Percentiles rank a stretch among this genome's conserved stretches.
phyloP scores from a whole-genome alignment of 306 rosid species.

The Sindora glabra region DNA sequence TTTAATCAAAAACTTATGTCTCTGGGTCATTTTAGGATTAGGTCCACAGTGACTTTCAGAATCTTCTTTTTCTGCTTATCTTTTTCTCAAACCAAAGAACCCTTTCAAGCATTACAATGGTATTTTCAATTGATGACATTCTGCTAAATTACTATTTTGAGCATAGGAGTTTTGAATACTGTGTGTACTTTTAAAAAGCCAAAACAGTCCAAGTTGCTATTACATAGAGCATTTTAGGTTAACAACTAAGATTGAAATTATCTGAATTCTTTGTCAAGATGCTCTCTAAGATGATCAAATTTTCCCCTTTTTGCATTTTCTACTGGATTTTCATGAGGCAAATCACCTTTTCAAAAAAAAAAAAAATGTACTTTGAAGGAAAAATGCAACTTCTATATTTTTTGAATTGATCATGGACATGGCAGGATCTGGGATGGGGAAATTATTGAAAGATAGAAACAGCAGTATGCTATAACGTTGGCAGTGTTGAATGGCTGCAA shows the following conservation, averaged over 20 bases:
- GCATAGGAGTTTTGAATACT: neutral
- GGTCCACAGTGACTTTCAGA: neutral
- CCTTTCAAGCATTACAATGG: neutral
- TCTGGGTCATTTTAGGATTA: neutral
- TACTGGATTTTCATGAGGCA: no score
- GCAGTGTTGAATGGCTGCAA: neutral
- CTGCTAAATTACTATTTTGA: neutral
- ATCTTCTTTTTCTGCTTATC: neutral
- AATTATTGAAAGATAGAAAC: neutral
- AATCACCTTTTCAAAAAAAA: no score
- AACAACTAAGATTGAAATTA: no score
- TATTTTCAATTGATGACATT: neutral
- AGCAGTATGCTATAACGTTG: neutral
- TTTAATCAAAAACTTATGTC: no score
- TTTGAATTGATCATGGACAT: neutral
- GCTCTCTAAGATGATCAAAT: no score
- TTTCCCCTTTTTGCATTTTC: no score
- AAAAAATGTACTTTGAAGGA: no score
- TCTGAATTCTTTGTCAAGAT: no score
- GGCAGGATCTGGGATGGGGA: neutral
- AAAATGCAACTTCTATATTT: neutral
- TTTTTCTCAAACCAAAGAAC: neutral
- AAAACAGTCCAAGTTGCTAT: neutral
- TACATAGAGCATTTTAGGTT: neutral
- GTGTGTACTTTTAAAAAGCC: neutral